phyloP scores from a whole-genome alignment of 139 green algal species.

The Haematococcus lacustris region DNA sequence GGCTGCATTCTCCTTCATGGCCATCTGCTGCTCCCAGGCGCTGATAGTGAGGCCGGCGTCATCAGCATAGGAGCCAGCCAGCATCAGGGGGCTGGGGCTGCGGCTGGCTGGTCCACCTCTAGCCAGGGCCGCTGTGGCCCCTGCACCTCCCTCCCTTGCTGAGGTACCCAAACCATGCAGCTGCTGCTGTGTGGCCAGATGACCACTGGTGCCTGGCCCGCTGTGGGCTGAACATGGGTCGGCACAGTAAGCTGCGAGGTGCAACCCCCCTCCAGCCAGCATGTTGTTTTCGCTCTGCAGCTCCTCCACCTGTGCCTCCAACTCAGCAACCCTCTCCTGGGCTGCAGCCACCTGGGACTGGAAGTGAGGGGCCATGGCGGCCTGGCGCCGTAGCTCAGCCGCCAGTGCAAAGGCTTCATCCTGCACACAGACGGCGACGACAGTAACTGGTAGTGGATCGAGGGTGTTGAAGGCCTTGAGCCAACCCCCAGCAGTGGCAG shows the following conservation, averaged over 20 bases:
- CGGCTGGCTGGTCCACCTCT: background rate
- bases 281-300: slow-evolving; percentile 2
- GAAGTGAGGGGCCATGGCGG: background rate
- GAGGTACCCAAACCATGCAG: background rate
- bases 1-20: background rate
- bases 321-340: background rate
- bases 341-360: background rate
- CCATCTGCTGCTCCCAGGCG: slow-evolving; percentile 6
- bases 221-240: background rate
- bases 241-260: background rate
- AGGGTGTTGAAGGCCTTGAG: background rate
- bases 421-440: background rate
- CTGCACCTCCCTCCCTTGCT: background rate
- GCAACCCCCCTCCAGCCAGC: background rate
- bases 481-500: background rate
- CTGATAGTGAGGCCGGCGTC: background rate
- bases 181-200: background rate
- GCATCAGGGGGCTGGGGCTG: too few relatives aligned
- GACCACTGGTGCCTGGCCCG: background rate
- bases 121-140: background rate
- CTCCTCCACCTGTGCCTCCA: slow-evolving; percentile 3
- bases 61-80: background rate
- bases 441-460: background rate
- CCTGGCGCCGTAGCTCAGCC: slow-evolving; percentile 4
- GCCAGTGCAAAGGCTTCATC: background rate